Evolutionary conservation across 2,329 filamentous ascomycete species (phyloP), one percentile per base, ranked within the genome.

Genomic region (Fusarium tjaetaba): DNA sequence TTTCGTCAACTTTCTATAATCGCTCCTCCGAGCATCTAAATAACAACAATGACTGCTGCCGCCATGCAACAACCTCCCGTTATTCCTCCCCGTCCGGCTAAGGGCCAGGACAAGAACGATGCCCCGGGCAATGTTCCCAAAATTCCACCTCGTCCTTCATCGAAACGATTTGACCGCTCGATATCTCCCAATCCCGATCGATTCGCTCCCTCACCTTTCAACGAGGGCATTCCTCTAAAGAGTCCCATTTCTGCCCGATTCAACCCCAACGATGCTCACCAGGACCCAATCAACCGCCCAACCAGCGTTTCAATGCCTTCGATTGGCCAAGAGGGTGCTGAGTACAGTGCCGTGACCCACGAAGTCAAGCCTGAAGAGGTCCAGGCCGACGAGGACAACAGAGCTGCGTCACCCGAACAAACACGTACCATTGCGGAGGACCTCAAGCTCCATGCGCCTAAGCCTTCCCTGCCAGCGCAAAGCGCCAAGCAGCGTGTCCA

Each of bases 391-490:
- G 81, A 70, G 65, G 71, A 74, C 80, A 72, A 68, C 81, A 53
- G 73, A 56, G 82, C 82, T 64, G 78, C 82, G 39, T 87, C 89
- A 10, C 90, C 92, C 15, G 88, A 93, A 77, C 92, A 96, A 81
- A 95, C 92, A 26, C 91, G 93, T 78, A 94, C 92, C 76, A 87
- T 97, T 63, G 92, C 90, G 74, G 90, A 92, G 65, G 94, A 97
- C 79, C 84, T 98, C 77, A 93, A 96, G 82, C 89, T 98, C 66
- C 91, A 97, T 83, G 95, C 95, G 66, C 96, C 96, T 6, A 96
- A 92, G 83, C 95, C 96, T 11, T 97, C 95, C 20, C 87, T 97
- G 72, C 93, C 95, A 15, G 90, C 90, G 51, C 90, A 90, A 26
- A 96, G 92, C 78, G 95, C 95, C 68, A 96, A 95, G 83, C 90